Conservation (phyloP, 441 rosid genomes). For the Kokia cookei region DNA sequence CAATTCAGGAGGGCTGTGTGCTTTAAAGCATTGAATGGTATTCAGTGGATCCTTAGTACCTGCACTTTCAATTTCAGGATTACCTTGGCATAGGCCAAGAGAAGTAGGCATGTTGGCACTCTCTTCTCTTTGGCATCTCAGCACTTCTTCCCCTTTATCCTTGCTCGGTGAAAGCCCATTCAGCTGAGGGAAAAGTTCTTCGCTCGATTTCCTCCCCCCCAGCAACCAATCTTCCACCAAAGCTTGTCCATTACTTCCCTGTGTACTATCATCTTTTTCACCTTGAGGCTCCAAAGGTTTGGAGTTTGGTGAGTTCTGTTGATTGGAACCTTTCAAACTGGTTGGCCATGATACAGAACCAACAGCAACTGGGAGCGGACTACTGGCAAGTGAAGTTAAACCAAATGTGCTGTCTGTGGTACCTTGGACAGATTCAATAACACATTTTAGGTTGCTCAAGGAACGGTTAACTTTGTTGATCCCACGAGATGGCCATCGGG, state of each 20-base stretch:
- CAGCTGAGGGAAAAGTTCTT: constrained; percentile 30
- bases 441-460: constrained; percentile 67
- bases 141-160: constrained; percentile 20
- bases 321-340: constrained; percentile 42
- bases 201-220: constrained; percentile 23
- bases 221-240: constrained; percentile 24
- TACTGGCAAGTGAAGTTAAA: constrained; percentile 38
- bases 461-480: constrained; percentile 90
- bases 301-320: constrained; percentile 35
- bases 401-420: constrained; percentile 52
- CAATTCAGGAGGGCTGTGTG: constrained; percentile 22
- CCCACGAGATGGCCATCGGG: constrained; percentile 95
- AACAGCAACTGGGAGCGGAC: constrained; percentile 52
- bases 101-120: constrained; percentile 70
- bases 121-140: constrained; percentile 44
- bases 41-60: constrained; percentile 25
- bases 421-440: constrained; percentile 86
- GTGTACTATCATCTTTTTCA: constrained; percentile 26
- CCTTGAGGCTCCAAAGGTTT: constrained; percentile 34
- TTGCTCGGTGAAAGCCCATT: constrained; percentile 29
- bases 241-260: constrained; percentile 30
- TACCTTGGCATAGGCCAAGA: constrained; percentile 72
- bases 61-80: constrained; percentile 30
- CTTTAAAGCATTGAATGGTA: constrained; percentile 19
- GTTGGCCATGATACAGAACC: constrained; percentile 69